Evolutionary conservation across 805 yeast genomes (phyloP), one percentile per base, ranked within the genome.

Genomic region (Candida saitoana): DNA sequence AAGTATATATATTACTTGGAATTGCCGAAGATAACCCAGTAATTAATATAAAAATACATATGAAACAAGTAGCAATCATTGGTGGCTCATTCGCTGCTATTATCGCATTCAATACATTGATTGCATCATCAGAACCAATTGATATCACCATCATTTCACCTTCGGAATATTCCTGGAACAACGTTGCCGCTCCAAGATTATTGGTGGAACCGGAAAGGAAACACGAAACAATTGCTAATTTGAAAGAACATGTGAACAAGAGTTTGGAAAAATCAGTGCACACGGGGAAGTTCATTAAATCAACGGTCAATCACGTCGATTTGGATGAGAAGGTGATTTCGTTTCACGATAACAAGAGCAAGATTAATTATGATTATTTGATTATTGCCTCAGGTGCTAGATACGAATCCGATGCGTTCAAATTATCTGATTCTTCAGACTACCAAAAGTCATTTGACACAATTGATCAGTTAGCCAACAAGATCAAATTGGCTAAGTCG

Each of bases 41-140:
- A n/a, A n/a, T n/a, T n/a, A n/a, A n/a, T n/a, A n/a, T n/a, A n/a
- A n/a, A n/a, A n/a, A n/a, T n/a, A n/a, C n/a, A 29, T 11, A 29
- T 29, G 32, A 49, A 43, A 29, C 36, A 39, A 18, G 42, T 63
- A 15, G 60, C 61, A 4, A 59, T 69, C 14, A 54, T 68, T 20
- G 73, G 74, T n/a, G 69, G 62, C 4, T 62, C 69, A 3, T 65
- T 46, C 41, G 69, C 66, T 3, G 71, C 57, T 5, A 45, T 55
- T 14, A 38, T 24, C 5, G 71, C 67, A 8, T 59, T 59, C 16
- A 51, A 55, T 9, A 36, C 53, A 7, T 41, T 58, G 15, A 15
- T 36, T 9, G 20, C 18, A n/a, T 47, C 52, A 19, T 33, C 40
- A 9, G 35, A 41, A 12, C 41, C 43, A 9, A 42, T 58, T 12